These are phyloP conservation scores for Oryza brachyantha DNA, from an alignment of 176 grass and related monocot genomes.

Conservation along the genomic window DNA sequence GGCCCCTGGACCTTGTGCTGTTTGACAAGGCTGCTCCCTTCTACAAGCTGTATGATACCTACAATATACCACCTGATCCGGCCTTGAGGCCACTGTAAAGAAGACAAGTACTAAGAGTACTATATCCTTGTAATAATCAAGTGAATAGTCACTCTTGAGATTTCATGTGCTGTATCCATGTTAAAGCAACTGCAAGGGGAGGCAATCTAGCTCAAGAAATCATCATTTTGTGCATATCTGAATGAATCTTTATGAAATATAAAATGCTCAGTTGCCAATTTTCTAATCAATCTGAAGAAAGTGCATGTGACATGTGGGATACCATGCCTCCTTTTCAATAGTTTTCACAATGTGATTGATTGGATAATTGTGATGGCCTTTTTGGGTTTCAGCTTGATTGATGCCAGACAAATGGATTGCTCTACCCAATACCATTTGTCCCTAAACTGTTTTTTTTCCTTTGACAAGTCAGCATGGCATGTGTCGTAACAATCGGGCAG, in stretches of 20 bases:
- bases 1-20: slow-evolving; percentile 46
- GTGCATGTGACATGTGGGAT: slow-evolving; percentile 24
- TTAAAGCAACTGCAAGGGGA: neutral
- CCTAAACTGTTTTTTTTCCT: neutral
- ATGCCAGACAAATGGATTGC: slow-evolving; percentile 6
- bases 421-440: neutral
- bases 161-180: slow-evolving; percentile 2
- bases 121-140: slow-evolving; percentile 43
- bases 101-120: slow-evolving; percentile 22
- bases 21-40: slow-evolving; percentile 31
- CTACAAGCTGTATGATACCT: slow-evolving; percentile 30
- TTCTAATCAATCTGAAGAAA: slow-evolving; percentile 1
- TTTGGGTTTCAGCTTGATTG: slow-evolving; percentile 9
- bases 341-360: slow-evolving; percentile 8
- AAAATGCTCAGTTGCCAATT: slow-evolving; percentile 1
- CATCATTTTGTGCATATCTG: slow-evolving; percentile 17
- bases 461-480: neutral
- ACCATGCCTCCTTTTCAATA: slow-evolving; percentile 13
- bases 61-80: slow-evolving; percentile 14
- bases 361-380: neutral
- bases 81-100: slow-evolving; percentile 42
- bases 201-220: slow-evolving; percentile 15
- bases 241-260: slow-evolving; percentile 27
- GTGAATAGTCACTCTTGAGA: slow-evolving; percentile 17
- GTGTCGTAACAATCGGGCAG: neutral